phyloP scores from a whole-genome alignment of 306 rosid genomes.

The Malus sylvestris region DNA sequence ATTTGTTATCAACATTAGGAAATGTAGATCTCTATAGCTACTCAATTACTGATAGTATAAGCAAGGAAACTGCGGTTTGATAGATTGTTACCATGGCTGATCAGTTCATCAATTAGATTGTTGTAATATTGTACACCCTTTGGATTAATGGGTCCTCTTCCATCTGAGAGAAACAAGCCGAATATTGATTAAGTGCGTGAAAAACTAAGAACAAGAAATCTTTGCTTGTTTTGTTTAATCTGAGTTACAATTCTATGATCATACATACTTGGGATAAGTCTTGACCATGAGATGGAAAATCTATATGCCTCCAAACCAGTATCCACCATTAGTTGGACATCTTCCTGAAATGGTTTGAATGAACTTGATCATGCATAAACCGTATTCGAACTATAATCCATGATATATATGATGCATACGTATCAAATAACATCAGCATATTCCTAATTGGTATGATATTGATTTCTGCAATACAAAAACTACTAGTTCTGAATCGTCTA shows the following conservation, averaged over 20 bases:
- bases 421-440: no score
- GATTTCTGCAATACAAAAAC: no score
- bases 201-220: no score
- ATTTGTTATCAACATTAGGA: no score
- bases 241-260: no score
- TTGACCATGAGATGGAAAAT: slow-evolving; percentile 88
- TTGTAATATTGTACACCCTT: slow-evolving; percentile 64
- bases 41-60: not conserved
- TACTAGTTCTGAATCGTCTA: no score
- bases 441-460: no score
- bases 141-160: slow-evolving; percentile 66
- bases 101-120: slow-evolving; percentile 60
- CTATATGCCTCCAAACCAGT: slow-evolving; percentile 68
- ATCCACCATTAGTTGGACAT: slow-evolving; percentile 67
- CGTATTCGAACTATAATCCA: no score
- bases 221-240: no score
- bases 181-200: no score
- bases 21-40: not conserved
- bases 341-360: slow-evolving; percentile 47
- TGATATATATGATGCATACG: no score
- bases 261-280: slow-evolving; percentile 63
- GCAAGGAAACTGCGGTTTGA: not conserved
- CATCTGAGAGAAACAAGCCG: slow-evolving; percentile 27
- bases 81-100: slow-evolving; percentile 38
- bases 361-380: no score